Evolutionary conservation across 176 grass and related monocot genomes (phyloP).

Genomic region (Thinopyrum elongatum): DNA sequence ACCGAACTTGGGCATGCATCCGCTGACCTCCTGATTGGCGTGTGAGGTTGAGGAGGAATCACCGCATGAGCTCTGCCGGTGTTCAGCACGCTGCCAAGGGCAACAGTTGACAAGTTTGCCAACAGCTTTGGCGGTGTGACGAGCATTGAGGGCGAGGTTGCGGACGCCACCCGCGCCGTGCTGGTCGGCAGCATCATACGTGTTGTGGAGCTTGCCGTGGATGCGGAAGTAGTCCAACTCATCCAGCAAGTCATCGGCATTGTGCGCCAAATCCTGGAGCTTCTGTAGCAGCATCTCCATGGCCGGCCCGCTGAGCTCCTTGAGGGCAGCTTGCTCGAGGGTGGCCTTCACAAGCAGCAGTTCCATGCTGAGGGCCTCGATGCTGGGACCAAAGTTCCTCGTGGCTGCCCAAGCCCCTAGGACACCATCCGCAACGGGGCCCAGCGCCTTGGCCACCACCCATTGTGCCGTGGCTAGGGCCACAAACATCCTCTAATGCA

Average conservation of each 20-base stretch:
- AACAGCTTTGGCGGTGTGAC: not conserved
- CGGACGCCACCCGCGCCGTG: not conserved
- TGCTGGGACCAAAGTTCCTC: too few relatives aligned
- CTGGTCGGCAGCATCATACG: not conserved
- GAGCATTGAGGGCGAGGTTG: not conserved
- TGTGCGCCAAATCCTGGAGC: not conserved
- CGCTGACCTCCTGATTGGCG: not conserved
- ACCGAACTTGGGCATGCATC: not conserved
- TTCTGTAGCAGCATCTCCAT: not conserved
- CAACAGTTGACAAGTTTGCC: not conserved
- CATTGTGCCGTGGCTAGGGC: too few relatives aligned
- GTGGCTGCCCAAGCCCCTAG: too few relatives aligned
- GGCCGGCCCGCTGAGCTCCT: too few relatives aligned
- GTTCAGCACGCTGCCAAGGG: not conserved
- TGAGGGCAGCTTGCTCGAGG: too few relatives aligned
- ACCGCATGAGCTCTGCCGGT: fast-evolving
- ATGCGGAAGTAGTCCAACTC: slow-evolving; percentile 22
- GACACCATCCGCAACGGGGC: too few relatives aligned
- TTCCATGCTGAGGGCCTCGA: not conserved
- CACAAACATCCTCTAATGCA: too few relatives aligned
- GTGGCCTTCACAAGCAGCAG: too few relatives aligned
- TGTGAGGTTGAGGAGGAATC: not conserved
- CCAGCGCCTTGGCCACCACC: too few relatives aligned
- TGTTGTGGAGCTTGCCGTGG: not conserved
- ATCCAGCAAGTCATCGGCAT: not conserved